Evolutionary conservation across 1,139 yeast species (phyloP), one percentile per base, ranked within the genome.

Genomic region (Neolecta irregularis): DNA sequence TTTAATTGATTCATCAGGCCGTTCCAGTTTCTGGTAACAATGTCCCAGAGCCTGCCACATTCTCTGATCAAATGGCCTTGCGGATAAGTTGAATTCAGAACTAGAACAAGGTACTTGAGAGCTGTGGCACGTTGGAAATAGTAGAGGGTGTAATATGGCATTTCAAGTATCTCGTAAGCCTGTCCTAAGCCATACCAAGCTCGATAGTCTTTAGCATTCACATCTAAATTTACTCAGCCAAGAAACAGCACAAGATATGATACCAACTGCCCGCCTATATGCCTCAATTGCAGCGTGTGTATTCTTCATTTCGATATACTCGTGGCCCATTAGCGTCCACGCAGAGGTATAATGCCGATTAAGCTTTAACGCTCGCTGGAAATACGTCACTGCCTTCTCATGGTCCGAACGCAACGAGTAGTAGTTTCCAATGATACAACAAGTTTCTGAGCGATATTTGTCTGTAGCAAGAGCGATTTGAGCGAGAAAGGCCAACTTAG

Each of bases 171-270:
- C 54, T 91, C 98, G 52, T 91, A 91, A 1, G 98, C 96, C 55
- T 88, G 98, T 0, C 98, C 99, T 37, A 91, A 62, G 1, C 98
- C 98, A 55, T 88, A 88, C 99, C 98, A 91, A 0, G 98, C 98
- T 36, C 95, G 64, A 54, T 79, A 91, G 54, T 91, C 98, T 50
- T 78, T 75, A 31, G 74, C 70, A 49, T 81, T 81, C 5, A 85
- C 76, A 52, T 83, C 88, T 6, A 30, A 25, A 7, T 22, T 23
- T 6, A 31, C 8, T 26, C 11, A 31, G 11, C 4, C 19, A 19
- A 25, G 21, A 12, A 8, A 15, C 9, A 8, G 16, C 5, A 18
- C 3, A 12, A 25, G 13, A 8, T n/a, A 13, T 13, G 39, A 5
- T 23, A 13, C 47, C 65, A 1, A 85, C 92, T 0, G 98, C 98